phyloP scores from a whole-genome alignment of 257 asterid genomes.

The Linderniella brevidens region DNA sequence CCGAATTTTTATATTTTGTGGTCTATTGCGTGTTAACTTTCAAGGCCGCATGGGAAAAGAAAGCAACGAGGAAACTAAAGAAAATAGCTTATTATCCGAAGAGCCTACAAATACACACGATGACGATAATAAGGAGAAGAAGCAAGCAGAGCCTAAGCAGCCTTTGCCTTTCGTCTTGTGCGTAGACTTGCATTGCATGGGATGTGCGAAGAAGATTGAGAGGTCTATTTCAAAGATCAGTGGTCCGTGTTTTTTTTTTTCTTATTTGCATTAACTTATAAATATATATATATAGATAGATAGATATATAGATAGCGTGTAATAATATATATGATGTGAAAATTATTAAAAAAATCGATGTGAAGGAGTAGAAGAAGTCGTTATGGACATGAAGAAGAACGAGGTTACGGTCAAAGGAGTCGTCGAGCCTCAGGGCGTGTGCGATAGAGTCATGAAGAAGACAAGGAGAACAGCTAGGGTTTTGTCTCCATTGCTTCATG shows the following conservation, averaged over 20 bases:
- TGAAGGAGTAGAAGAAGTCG: constrained; percentile 54
- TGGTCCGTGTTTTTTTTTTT: constrained; percentile 20
- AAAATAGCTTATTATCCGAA: constrained; percentile 2
- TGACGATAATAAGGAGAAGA: constrained; percentile 20
- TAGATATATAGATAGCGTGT: too few species aligned
- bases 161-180: constrained; percentile 47
- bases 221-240: constrained; percentile 51
- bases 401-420: constrained; percentile 67
- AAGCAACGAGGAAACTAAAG: constrained; percentile 6
- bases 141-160: constrained; percentile 34
- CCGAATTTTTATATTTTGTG: too few species aligned
- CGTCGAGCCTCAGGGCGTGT: constrained; percentile 61
- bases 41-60: too few species aligned
- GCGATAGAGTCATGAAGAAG: constrained; percentile 49
- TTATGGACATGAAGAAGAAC: constrained; percentile 41
- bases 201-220: constrained; percentile 79
- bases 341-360: too few species aligned
- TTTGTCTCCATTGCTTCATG: constrained; percentile 43
- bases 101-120: constrained; percentile 3
- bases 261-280: too few species aligned
- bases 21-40: too few species aligned
- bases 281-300: too few species aligned
- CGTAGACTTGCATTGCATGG: constrained; percentile 71
- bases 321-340: too few species aligned
- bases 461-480: constrained; percentile 45